Evolutionary conservation across 2,329 filamentous ascomycete genomes (phyloP).

Genomic region (Clonostachys rhizophaga): DNA sequence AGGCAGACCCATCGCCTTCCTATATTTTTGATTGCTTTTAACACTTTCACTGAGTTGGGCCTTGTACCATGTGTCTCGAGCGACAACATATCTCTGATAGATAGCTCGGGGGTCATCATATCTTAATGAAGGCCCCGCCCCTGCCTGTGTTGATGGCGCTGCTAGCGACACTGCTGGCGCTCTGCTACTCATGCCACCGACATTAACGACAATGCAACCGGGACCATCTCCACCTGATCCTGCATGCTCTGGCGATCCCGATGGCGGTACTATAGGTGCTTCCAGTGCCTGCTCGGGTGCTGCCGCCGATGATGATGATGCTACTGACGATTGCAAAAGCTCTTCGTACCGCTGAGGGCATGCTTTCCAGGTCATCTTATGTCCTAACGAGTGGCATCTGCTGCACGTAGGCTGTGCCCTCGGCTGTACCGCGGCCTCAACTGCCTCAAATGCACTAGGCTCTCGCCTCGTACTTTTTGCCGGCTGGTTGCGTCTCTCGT

Average conservation of each 20-base stretch:
- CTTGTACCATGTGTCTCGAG: slow-evolving; percentile 10
- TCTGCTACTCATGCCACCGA: not conserved
- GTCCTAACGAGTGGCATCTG: slow-evolving; percentile 3
- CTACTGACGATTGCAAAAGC: not conserved
- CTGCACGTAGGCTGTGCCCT: slow-evolving; percentile 6
- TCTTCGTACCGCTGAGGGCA: slow-evolving; percentile 1
- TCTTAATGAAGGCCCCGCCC: not conserved
- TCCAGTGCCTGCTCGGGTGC: not conserved
- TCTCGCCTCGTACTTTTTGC: not conserved
- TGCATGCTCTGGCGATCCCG: not conserved
- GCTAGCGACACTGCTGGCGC: not conserved
- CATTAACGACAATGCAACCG: not conserved
- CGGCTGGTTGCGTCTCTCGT: not conserved
- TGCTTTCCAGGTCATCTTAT: slow-evolving; percentile 1
- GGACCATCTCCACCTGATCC: not conserved
- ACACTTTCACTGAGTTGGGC: slow-evolving; percentile 6
- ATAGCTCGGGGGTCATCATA: slow-evolving; percentile 8
- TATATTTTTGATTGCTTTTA: slow-evolving; percentile 12
- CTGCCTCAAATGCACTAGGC: slow-evolving; percentile 6
- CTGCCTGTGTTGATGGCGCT: not conserved
- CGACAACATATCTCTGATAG: slow-evolving; percentile 9
- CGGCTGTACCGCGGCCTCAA: slow-evolving; percentile 3
- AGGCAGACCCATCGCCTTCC: slow-evolving; percentile 7
- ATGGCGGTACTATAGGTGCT: not conserved
- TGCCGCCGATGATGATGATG: not conserved